phyloP scores from a whole-genome alignment of 768 basidiomycete species.

The Lactifluus subvellereus region DNA sequence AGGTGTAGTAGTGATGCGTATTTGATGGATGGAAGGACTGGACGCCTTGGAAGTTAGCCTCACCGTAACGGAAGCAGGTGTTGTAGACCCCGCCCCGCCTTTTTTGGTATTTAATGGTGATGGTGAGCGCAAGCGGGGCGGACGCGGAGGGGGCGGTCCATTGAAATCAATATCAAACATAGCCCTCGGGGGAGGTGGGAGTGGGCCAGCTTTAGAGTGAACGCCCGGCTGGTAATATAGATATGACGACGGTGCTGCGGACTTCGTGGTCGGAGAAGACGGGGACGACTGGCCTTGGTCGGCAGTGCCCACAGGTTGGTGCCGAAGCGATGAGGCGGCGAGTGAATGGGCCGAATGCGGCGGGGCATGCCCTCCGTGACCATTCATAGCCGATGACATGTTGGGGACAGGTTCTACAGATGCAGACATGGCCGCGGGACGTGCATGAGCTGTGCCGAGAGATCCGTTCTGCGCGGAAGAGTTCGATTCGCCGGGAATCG shows the following conservation, averaged over 20 bases:
- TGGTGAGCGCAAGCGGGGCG: constrained; percentile 58
- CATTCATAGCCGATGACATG: constrained; percentile 3
- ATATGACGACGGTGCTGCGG: constrained; percentile 36
- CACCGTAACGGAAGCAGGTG: constrained; percentile 40
- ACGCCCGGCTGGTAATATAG: constrained; percentile 59
- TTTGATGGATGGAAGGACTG: constrained; percentile 11
- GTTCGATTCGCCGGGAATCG: neutral
- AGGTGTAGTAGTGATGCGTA: constrained; percentile 9
- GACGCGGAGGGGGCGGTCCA: constrained; percentile 52
- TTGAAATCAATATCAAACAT: constrained; percentile 39
- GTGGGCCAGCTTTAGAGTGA: constrained; percentile 67
- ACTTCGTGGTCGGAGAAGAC: neutral
- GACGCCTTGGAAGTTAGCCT: constrained; percentile 33
- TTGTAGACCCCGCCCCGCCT: constrained; percentile 25
- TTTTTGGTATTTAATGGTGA: constrained; percentile 34
- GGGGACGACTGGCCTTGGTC: constrained; percentile 2
- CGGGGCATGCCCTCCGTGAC: constrained; percentile 9
- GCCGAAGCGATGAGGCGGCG: neutral
- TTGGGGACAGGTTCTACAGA: constrained; percentile 28
- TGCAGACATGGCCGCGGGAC: constrained; percentile 26
- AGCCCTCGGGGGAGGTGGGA: constrained; percentile 63
- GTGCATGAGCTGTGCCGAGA: constrained; percentile 25
- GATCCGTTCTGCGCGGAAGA: constrained; percentile 8
- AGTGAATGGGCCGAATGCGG: neutral
- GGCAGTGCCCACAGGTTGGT: neutral